A percentile compares a stretch with the other conserved stretches of the same genome.
Conservation (phyloP, 23 red algal genomes). For the Gracilaria domingensis region DNA sequence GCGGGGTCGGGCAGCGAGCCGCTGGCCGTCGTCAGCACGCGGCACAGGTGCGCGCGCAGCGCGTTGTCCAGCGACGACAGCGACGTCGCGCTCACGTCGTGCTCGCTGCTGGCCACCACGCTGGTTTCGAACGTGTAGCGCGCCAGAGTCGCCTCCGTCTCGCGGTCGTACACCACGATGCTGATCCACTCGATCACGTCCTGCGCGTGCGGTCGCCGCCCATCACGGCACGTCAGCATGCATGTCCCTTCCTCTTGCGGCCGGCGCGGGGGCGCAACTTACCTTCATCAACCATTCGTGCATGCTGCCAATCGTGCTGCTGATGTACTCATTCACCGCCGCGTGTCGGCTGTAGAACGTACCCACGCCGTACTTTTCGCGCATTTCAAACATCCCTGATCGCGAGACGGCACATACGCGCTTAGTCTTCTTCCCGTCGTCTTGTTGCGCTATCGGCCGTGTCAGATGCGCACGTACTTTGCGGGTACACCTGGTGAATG, state of each 20-base stretch:
- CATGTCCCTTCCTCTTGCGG: too few relatives aligned
- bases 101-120: not conserved
- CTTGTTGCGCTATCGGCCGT: too few relatives aligned
- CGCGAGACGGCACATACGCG: not conserved
- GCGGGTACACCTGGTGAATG: constrained; percentile 18
- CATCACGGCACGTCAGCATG: too few relatives aligned
- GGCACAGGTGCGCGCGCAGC: constrained; percentile 27
- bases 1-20: not conserved
- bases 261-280: too few relatives aligned
- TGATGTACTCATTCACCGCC: not conserved
- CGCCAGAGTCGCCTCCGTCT: not conserved
- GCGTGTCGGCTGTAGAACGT: constrained; percentile 16
- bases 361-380: constrained; percentile 36
- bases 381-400: constrained; percentile 32
- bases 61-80: not conserved
- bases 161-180: not conserved
- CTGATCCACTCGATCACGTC: not conserved
- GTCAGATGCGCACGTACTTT: too few relatives aligned
- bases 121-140: not conserved
- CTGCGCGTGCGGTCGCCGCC: too few relatives aligned
- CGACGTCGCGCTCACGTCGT: not conserved
- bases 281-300: not conserved
- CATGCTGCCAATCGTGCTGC: not conserved
- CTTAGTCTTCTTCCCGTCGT: too few relatives aligned
- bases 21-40: not conserved